Conservation (phyloP, 2,329 filamentous ascomycete species). For the Phoma sp. region DNA sequence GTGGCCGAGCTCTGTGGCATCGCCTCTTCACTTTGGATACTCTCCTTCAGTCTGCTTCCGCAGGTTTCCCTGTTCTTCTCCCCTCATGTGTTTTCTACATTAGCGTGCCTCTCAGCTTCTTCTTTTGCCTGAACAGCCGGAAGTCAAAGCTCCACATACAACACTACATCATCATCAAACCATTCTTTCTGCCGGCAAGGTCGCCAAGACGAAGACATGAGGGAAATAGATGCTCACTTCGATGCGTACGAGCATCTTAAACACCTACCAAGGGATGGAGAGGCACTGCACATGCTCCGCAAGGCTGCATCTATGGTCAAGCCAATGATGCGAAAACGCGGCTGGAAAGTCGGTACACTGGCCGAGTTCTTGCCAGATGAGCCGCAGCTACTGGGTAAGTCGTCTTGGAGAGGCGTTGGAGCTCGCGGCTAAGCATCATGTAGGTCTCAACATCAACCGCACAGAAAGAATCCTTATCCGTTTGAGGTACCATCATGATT, state of each 20-base stretch:
- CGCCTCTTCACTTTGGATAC: slow-evolving; percentile 19
- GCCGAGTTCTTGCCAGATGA: slow-evolving; percentile 85
- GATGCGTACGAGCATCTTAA: slow-evolving; percentile 58
- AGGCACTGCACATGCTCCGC: slow-evolving; percentile 67
- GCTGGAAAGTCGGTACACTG: slow-evolving; percentile 79
- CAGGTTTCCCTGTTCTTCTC: slow-evolving; percentile 13
- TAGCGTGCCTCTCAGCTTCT: neutral
- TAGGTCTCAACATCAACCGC: slow-evolving; percentile 75
- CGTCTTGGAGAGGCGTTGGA: neutral
- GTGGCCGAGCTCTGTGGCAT: slow-evolving; percentile 26
- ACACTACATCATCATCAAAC: neutral
- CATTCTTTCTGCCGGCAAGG: neutral
- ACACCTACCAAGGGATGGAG: slow-evolving; percentile 52
- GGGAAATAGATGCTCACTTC: slow-evolving; percentile 57
- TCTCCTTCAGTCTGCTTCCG: slow-evolving; percentile 10
- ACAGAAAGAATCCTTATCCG: slow-evolving; percentile 83
- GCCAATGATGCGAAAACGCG: slow-evolving; percentile 87
- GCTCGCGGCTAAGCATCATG: slow-evolving; percentile 20
- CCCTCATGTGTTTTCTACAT: slow-evolving; percentile 4
- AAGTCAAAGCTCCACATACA: neutral
- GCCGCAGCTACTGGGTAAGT: slow-evolving; percentile 71
- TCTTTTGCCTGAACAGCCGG: neutral
- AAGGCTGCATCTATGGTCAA: slow-evolving; percentile 89
- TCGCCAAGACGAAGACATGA: slow-evolving; percentile 32
- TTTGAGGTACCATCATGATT: slow-evolving; percentile 76